phyloP scores from a whole-genome alignment of 805 yeast species.

The Lipomyces oligophaga region DNA sequence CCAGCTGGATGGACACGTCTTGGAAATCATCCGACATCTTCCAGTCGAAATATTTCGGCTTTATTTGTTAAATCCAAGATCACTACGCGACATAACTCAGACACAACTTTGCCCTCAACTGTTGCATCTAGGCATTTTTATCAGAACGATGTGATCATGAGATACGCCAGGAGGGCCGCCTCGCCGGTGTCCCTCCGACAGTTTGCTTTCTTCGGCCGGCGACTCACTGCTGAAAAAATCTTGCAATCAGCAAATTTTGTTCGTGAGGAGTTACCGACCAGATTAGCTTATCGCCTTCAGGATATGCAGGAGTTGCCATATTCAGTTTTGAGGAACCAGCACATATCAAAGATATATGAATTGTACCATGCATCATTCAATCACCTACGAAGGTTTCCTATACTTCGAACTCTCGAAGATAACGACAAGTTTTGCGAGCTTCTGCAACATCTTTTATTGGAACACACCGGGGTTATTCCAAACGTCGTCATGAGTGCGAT shows the following conservation, averaged over 20 bases:
- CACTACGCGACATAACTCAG: slow-evolving; percentile 11
- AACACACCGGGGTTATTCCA: slow-evolving; percentile 77
- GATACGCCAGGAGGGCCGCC: slow-evolving; percentile 63
- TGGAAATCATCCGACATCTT: no score
- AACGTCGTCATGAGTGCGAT: slow-evolving; percentile 90
- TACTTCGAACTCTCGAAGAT: slow-evolving; percentile 65
- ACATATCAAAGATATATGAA: slow-evolving; percentile 82
- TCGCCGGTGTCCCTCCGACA: slow-evolving; percentile 90
- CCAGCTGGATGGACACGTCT: no score
- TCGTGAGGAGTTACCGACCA: slow-evolving; percentile 73
- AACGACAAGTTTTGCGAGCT: slow-evolving; percentile 68
- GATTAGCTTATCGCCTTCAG: slow-evolving; percentile 74
- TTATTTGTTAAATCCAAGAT: no score
- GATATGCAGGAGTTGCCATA: slow-evolving; percentile 81
- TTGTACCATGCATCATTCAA: slow-evolving; percentile 85
- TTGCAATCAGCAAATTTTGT: slow-evolving; percentile 85
- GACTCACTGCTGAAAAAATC: slow-evolving; percentile 69
- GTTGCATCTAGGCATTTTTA: slow-evolving; percentile 67
- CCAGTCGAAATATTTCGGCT: no score
- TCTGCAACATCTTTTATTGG: slow-evolving; percentile 58
- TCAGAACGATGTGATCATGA: slow-evolving; percentile 66
- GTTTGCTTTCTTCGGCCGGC: slow-evolving; percentile 82
- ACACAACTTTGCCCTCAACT: slow-evolving; percentile 16
- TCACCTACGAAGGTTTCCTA: slow-evolving; percentile 68
- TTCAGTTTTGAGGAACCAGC: slow-evolving; percentile 78